Conservation (phyloP, 2,329 filamentous ascomycete genomes). For the Sphaerulina vaccinii region DNA sequence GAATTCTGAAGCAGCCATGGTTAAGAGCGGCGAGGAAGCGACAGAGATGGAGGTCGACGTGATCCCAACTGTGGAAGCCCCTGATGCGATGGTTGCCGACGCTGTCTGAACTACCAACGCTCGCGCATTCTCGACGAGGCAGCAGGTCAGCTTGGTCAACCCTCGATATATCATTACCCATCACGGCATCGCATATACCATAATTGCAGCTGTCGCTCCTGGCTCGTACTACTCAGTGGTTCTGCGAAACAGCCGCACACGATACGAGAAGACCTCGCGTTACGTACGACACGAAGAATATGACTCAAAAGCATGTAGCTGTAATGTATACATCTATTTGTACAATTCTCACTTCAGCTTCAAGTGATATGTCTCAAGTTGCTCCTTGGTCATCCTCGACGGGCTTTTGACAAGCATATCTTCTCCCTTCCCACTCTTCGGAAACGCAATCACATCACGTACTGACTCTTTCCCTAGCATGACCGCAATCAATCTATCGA, state of each 20-base stretch:
- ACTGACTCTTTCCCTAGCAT: slow-evolving; percentile 76
- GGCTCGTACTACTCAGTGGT: background rate
- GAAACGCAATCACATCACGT: slow-evolving; percentile 93
- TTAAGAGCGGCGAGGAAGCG: background rate
- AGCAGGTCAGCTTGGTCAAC: no score
- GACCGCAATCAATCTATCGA: slow-evolving; percentile 80
- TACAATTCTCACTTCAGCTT: slow-evolving; percentile 25
- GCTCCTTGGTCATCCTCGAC: slow-evolving; percentile 61
- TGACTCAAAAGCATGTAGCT: slow-evolving; percentile 4
- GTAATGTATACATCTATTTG: slow-evolving; percentile 9
- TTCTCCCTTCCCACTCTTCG: slow-evolving; percentile 87
- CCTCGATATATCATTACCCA: no score
- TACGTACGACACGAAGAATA: slow-evolving; percentile 2
- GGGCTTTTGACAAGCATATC: slow-evolving; percentile 82
- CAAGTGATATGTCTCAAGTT: slow-evolving; percentile 61
- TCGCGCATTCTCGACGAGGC: background rate
- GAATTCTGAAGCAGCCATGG: background rate
- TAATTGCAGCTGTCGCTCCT: background rate
- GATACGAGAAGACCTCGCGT: background rate
- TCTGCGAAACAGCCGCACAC: background rate
- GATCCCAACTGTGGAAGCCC: slow-evolving; percentile 2
- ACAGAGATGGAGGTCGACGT: background rate
- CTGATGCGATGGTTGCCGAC: slow-evolving; percentile 13
- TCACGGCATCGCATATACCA: no score
- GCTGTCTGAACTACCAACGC: background rate